These are phyloP conservation scores for Phytophthora sp. DNA, from an alignment of 352 stramenopile species.

Conservation along the genomic window DNA sequence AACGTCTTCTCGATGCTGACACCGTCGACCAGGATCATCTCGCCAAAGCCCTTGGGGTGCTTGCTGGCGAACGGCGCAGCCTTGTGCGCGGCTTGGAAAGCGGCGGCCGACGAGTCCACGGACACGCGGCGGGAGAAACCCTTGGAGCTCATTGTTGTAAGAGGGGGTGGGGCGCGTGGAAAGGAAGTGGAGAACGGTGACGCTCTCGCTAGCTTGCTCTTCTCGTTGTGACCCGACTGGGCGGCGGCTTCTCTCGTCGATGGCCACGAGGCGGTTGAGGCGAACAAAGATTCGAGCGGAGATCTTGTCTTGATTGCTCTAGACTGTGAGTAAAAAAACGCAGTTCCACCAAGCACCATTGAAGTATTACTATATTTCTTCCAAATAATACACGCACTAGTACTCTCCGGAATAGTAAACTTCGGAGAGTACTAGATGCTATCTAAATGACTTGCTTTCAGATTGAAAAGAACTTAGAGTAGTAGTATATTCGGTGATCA, in stretches of 20 bases:
- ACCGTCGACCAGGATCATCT: conserved; percentile 78
- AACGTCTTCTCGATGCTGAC: conserved; percentile 71
- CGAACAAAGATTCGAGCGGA: conserved; percentile 31
- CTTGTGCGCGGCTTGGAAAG: conserved; percentile 59
- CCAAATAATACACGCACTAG: too few species aligned
- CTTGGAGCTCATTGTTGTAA: conserved; percentile 18
- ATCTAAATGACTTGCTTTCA: too few species aligned
- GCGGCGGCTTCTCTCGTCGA: too few species aligned
- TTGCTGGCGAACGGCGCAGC: conserved; percentile 78
- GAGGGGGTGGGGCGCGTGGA: neutral
- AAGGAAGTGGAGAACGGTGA: conserved; percentile 5
- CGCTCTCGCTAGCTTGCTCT: conserved; percentile 19
- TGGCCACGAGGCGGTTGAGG: conserved; percentile 29
- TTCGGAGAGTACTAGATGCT: too few species aligned
- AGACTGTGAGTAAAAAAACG: conserved; percentile 25
- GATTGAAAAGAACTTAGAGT: too few species aligned
- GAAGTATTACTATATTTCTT: too few species aligned
- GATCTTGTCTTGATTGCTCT: conserved; percentile 34
- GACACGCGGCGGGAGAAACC: conserved; percentile 32
- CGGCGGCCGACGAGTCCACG: conserved; percentile 33
- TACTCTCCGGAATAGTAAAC: too few species aligned
- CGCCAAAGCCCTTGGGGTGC: conserved; percentile 81
- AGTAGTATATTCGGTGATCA: too few species aligned
- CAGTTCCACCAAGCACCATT: conserved; percentile 38
- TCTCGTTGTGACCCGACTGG: conserved; percentile 25